Percentiles rank a stretch among this genome's conserved stretches.
Evolutionary conservation across 2,329 filamentous ascomycete genomes (phyloP).

Genomic region (Emydomyces testavorans): DNA sequence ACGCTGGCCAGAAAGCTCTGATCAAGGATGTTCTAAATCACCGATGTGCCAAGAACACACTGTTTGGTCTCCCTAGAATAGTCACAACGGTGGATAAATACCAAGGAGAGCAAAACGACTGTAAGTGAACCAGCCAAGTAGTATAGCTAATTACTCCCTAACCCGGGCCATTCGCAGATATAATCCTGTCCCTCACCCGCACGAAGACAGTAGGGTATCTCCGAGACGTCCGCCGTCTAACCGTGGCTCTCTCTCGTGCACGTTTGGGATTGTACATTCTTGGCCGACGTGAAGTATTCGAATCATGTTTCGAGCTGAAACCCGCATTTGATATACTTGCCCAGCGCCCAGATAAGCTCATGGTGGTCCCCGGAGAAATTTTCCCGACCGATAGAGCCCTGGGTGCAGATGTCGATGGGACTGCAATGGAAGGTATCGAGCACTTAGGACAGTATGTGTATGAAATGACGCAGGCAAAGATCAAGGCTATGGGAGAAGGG

Average conservation of each 20-base stretch:
- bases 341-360: constrained; percentile 65
- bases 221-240: constrained; percentile 82
- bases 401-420: constrained; percentile 37
- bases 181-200: constrained; percentile 84
- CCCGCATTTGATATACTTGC: constrained; percentile 74
- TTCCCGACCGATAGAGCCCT: constrained; percentile 54
- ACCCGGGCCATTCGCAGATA: constrained; percentile 43
- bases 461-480: constrained; percentile 76
- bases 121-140: constrained; percentile 44
- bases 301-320: constrained; percentile 74
- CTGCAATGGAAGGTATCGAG: constrained; percentile 79
- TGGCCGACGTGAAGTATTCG: constrained; percentile 77
- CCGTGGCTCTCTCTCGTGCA: constrained; percentile 85
- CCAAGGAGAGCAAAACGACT: constrained; percentile 98
- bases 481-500: constrained; percentile 45
- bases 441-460: constrained; percentile 93
- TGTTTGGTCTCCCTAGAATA: constrained; percentile 81
- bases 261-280: constrained; percentile 85
- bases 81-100: constrained; percentile 98
- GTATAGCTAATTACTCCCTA: not conserved
- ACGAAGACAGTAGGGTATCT: constrained; percentile 85
- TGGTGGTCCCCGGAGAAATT: constrained; percentile 74
- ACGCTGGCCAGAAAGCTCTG: constrained; percentile 80
- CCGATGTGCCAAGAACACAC: constrained; percentile 65
- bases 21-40: constrained; percentile 77